Evolutionary conservation across 1,284 basidiomycete species (phyloP).

Genomic region (Apiotrichum veenhuisii): DNA sequence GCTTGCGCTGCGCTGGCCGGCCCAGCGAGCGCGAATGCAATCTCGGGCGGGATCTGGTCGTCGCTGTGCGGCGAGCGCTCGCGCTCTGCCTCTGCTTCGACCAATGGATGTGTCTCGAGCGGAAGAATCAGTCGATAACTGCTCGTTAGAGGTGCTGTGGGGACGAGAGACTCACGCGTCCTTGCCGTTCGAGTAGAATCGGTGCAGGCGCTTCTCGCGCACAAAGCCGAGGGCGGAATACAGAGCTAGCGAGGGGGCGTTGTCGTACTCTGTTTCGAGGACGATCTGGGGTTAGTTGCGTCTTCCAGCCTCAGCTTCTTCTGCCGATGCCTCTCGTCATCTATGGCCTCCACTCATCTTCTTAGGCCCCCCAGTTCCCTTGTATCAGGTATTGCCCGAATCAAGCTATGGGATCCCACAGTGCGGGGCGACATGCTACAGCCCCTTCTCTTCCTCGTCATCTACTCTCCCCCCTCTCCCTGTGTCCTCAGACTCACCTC

Average conservation of each 20-base stretch:
- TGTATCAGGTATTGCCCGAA: no score
- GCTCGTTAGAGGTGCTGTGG: not conserved
- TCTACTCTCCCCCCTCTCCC: no score
- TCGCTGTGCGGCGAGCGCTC: constrained; percentile 13
- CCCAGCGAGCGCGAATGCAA: constrained; percentile 4
- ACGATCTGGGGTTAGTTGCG: constrained; percentile 66
- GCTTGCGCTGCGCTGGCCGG: not conserved
- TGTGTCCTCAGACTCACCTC: constrained; percentile 57
- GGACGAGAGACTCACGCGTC: constrained; percentile 42
- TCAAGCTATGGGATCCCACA: no score
- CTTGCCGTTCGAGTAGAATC: constrained; percentile 84
- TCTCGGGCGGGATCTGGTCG: constrained; percentile 1
- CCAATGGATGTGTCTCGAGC: constrained; percentile 19
- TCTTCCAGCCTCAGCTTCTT: no score
- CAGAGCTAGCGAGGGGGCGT: constrained; percentile 74
- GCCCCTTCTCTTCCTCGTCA: no score
- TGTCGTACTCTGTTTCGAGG: constrained; percentile 96
- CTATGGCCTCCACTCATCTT: no score
- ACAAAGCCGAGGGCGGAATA: constrained; percentile 94
- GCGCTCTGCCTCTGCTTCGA: constrained; percentile 28
- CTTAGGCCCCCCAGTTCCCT: no score
- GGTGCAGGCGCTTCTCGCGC: constrained; percentile 85
- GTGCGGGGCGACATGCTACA: no score
- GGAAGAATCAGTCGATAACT: constrained; percentile 40
- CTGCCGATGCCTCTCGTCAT: no score